Percentiles rank a stretch among this genome's conserved stretches.
These are phyloP conservation scores for Bolboschoenus planiculmis DNA, from an alignment of 176 grass and related monocot genomes.

Conservation along the genomic window DNA sequence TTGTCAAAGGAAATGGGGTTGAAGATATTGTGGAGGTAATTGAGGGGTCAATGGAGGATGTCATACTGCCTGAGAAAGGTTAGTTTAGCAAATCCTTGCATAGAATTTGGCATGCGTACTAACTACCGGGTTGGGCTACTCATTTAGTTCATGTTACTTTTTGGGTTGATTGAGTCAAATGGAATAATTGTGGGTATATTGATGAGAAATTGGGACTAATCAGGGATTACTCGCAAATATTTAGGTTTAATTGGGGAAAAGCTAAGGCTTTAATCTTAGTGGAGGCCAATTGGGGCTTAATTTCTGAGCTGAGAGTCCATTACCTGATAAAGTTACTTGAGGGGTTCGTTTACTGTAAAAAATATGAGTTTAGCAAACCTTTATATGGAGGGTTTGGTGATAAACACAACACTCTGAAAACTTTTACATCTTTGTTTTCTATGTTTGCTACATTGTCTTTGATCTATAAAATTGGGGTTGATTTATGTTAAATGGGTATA, in stretches of 20 bases:
- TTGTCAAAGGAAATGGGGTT: constrained; percentile 63
- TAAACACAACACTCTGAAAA: neutral
- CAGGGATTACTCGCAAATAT: neutral
- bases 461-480: neutral
- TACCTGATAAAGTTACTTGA: neutral
- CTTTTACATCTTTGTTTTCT: neutral
- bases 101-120: neutral
- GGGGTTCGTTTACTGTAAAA: neutral
- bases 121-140: neutral
- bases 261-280: neutral
- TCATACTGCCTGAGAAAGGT: constrained; percentile 83
- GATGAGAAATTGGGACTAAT: neutral
- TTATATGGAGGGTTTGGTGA: neutral
- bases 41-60: constrained; percentile 82
- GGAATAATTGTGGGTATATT: neutral
- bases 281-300: neutral
- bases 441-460: neutral
- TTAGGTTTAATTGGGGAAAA: neutral
- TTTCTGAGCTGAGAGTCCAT: neutral
- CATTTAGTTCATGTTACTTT: neutral
- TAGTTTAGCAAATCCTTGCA: neutral
- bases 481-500: neutral
- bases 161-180: neutral
- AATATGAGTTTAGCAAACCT: neutral
- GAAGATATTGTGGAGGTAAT: constrained; percentile 74